Conservation (phyloP, 2,329 filamentous ascomycete species). For the Madurella mycetomatis region DNA sequence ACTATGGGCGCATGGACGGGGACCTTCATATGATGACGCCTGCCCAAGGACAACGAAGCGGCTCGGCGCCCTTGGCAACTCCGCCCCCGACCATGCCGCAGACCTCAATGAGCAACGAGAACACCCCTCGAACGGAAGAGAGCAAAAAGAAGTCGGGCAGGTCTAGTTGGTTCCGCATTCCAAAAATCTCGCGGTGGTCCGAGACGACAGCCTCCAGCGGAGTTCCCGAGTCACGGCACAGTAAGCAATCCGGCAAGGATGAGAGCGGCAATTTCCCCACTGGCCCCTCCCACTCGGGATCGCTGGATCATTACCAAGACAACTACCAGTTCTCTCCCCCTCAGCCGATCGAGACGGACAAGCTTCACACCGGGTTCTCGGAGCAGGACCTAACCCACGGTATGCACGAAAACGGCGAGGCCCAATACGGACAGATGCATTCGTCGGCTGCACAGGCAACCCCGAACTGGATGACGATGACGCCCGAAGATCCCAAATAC, state of each 20-base stretch:
- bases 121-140: conserved; percentile 72
- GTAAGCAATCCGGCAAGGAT: conserved; percentile 54
- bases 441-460: conserved; percentile 32
- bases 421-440: conserved; percentile 30
- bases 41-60: conserved; percentile 51
- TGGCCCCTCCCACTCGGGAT: conserved; percentile 22
- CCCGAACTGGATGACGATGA: conserved; percentile 37
- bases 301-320: conserved; percentile 56
- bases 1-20: conserved; percentile 35
- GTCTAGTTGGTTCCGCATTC: conserved; percentile 61
- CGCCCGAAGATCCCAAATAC: conserved; percentile 70
- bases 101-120: conserved; percentile 64
- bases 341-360: conserved; percentile 49
- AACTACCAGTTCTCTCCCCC: conserved; percentile 53
- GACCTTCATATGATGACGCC: conserved; percentile 60
- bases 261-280: conserved; percentile 38
- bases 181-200: conserved; percentile 95
- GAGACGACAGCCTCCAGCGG: conserved; percentile 91
- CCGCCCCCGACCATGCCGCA: conserved; percentile 50
- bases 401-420: conserved; percentile 25
- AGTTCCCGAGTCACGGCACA: conserved; percentile 70
- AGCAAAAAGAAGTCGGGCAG: conserved; percentile 85
- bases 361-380: conserved; percentile 54
- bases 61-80: conserved; percentile 51
- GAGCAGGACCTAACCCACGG: conserved; percentile 42